Base-by-base conservation (phyloP, 805 yeast species). In the Starmerella scarabaei region DNA sequence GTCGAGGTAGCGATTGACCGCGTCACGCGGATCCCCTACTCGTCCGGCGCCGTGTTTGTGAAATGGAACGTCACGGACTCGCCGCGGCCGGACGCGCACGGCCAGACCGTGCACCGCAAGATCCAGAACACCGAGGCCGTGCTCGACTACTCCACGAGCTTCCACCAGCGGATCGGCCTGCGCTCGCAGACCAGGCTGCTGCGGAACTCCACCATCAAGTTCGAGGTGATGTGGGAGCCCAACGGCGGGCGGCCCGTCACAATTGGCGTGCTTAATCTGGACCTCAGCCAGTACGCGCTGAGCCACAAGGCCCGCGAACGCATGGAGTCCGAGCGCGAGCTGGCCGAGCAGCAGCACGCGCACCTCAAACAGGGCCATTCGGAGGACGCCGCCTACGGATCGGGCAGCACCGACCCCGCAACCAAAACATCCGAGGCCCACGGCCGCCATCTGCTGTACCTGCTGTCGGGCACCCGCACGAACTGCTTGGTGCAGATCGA, bases 21-120 rank as follows among this genome's bases (percentile, higher is more conserved):
- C 47, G 63, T 88, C 35, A 69, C 77, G n/a, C 86, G 86, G 53
- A 71, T 88, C 21, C 97, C 97, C 1, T 85, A 81, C 49, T 66
- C 78, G 1, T 64, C 75, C 3, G 93, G 93, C 0, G 55, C 64
- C 28, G 75, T 88, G 50, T 75, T 59, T 47, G 71, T 84, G 16
- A 74, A 76, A 42, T 70, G 86, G 70, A 65, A 64, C 33, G 62
- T 81, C 8, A 65, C 67, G 40, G 84, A 79, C 45, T 62, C 72
- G 3, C 35, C 63, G 38, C 49, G 61, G 32, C 60, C 64, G n/a
- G 65, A 64, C n/a, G 50, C 67, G 4, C 58, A 65, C 37, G 73
- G 74, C 4, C 42, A 57, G 4, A 73, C 84, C 0, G 60, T 60
- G 1, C 57, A 60, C 19, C 64, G 56, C 0, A 57, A 56, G 7